These are phyloP conservation scores for Nakazawaea anatomiae DNA, from an alignment of 805 yeast species.

Conservation along the genomic window DNA sequence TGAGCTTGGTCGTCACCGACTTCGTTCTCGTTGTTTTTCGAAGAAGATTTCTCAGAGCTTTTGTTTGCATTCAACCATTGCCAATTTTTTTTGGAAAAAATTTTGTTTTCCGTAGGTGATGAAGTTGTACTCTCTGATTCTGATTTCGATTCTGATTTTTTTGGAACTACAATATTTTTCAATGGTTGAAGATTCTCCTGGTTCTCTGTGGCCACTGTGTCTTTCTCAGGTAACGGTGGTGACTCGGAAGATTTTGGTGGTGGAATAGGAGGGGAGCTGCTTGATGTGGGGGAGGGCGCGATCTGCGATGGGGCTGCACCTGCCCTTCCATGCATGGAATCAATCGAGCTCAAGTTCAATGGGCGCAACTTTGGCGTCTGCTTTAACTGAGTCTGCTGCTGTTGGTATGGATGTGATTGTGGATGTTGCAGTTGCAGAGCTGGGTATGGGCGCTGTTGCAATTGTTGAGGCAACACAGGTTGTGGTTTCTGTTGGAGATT, in stretches of 20 bases:
- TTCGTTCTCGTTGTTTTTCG: neutral
- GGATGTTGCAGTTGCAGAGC: slow-evolving; percentile 7
- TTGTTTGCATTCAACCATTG: slow-evolving; percentile 12
- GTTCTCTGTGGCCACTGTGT: neutral
- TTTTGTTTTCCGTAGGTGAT: neutral
- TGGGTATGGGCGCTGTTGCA: slow-evolving; percentile 7
- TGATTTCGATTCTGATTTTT: neutral
- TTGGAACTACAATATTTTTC: neutral
- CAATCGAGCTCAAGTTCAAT: neutral
- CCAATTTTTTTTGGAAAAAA: slow-evolving; percentile 11
- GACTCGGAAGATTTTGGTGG: slow-evolving; percentile 3
- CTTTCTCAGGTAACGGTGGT: neutral
- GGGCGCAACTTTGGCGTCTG: neutral
- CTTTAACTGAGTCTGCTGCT: neutral
- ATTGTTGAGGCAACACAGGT: neutral
- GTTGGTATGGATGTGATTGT: slow-evolving; percentile 4
- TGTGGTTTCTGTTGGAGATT: slow-evolving; percentile 1
- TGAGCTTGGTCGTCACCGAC: neutral
- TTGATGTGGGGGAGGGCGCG: slow-evolving; percentile 6
- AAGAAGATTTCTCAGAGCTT: neutral
- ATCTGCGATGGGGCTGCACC: slow-evolving; percentile 4
- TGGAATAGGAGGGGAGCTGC: neutral
- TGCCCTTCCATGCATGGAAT: neutral
- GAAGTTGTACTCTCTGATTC: slow-evolving; percentile 3
- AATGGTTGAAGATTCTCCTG: slow-evolving; percentile 2